Base-by-base conservation (phyloP, 2,329 filamentous ascomycete genomes). In the Fusarium longipes region DNA sequence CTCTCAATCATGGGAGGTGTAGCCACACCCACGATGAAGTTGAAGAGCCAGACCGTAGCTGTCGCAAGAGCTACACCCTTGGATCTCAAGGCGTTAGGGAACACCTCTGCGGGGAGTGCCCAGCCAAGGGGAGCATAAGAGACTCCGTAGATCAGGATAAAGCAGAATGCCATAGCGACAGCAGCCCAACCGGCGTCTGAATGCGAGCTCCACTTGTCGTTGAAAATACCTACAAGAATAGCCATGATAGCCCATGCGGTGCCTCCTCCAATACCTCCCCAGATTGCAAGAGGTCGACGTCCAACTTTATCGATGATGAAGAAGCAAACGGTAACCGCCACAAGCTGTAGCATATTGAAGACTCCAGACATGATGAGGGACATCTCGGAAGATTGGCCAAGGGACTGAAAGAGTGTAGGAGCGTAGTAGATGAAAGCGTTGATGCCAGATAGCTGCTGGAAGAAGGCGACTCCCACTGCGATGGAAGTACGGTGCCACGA, bases 1-100 rank as follows among this genome's bases (percentile, higher is more conserved):
- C 83, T 81, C 52, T 84, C 76, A 8, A 87, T 78, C 40, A 88
- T 79, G 2, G 83, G 82, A 0, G 85, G 86, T 0, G 84, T 86
- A 17, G 85, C 82, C 20, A 87, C 79, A 9, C 85, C 84, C 44
- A 75, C 67, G 29, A 74, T 82, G 54, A 76, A 78, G 59, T 75
- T 77, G 6, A 68, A 71, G 8, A 81, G 54, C 79, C 79, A 81
- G 36, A 75, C 75, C 39, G 73, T 75, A 0, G 74, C 73, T 1
- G 76, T 78, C 1, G 75, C 70, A 4, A 75, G 66, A 0, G 73
- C 78, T 2, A 80, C 77, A 4, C 79, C 78, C 57, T 79, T 80
- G 1, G 77, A 73, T 5, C 79, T 70, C 10, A 64, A 75, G 1
- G 77, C 71, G n/a, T 62, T 77, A 0, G 77, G 73, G 50, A 78